Percentiles rank a stretch among this genome's conserved stretches.
Evolutionary conservation across 805 yeast species (phyloP).

Genomic region (Cyberlindnera amylophila): DNA sequence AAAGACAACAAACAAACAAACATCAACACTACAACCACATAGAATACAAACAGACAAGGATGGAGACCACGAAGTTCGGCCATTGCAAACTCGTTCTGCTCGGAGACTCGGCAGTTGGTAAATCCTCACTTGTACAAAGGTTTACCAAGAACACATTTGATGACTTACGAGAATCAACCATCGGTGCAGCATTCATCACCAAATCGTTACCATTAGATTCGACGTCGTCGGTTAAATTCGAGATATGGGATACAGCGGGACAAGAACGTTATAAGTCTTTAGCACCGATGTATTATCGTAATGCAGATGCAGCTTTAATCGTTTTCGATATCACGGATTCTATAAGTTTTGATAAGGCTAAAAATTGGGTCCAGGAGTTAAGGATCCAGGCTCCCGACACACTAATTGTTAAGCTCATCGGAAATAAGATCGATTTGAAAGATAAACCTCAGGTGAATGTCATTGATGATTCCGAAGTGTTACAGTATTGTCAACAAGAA

Average conservation of each 20-base stretch:
- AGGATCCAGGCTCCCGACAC: conserved; percentile 74
- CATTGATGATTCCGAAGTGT: conserved; percentile 22
- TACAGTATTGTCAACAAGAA: conserved; percentile 18
- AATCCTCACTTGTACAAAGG: conserved; percentile 78
- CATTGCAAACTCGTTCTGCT: conserved; percentile 69
- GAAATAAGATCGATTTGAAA: conserved; percentile 73
- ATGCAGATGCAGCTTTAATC: conserved; percentile 79
- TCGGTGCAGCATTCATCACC: conserved; percentile 97
- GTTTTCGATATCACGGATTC: conserved; percentile 79
- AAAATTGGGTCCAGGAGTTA: conserved; percentile 88
- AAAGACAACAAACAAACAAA: background rate
- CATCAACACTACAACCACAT: too few relatives aligned
- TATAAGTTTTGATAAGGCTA: conserved; percentile 72
- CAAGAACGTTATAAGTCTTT: conserved; percentile 81
- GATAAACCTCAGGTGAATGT: conserved; percentile 16
- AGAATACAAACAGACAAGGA: too few relatives aligned
- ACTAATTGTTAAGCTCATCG: conserved; percentile 80
- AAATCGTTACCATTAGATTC: conserved; percentile 56
- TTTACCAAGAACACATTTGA: conserved; percentile 75
- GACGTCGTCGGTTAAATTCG: conserved; percentile 42
- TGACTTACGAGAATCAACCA: conserved; percentile 80
- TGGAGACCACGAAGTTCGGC: too few relatives aligned
- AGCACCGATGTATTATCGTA: conserved; percentile 81
- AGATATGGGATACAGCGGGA: conserved; percentile 88
- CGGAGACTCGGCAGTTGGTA: conserved; percentile 77